A percentile compares a stretch with the other conserved stretches of the same genome.
These are phyloP conservation scores for Entelexis sorbosivorans DNA, from an alignment of 1,139 yeast genomes.

Conservation along the genomic window DNA sequence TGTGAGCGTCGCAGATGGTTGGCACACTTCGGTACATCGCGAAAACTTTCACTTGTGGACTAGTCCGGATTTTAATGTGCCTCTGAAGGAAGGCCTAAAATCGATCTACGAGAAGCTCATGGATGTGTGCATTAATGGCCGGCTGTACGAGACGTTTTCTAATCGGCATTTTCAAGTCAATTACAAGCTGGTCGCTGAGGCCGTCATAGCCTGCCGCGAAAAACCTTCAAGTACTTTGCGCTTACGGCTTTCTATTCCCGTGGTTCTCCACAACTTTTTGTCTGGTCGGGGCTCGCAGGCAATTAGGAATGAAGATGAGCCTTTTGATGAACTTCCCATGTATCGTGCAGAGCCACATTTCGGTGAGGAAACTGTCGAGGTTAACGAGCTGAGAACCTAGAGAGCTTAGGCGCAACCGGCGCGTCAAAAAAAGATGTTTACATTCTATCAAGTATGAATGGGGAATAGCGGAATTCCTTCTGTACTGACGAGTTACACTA, in stretches of 20 bases:
- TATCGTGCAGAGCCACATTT: slow-evolving; percentile 12
- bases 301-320: neutral
- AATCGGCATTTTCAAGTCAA: slow-evolving; percentile 16
- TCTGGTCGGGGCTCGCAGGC: neutral
- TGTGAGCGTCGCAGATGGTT: slow-evolving; percentile 18
- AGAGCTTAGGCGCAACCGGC: no score
- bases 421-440: no score
- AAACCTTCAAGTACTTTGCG: slow-evolving; percentile 11
- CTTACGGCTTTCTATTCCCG: slow-evolving; percentile 14
- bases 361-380: slow-evolving; percentile 14
- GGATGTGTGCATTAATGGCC: slow-evolving; percentile 6
- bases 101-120: slow-evolving; percentile 9
- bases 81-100: slow-evolving; percentile 15
- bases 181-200: slow-evolving; percentile 18
- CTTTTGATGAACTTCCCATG: slow-evolving; percentile 14
- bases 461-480: no score
- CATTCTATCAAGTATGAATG: no score
- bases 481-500: no score
- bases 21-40: slow-evolving; percentile 13
- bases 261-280: slow-evolving; percentile 4
- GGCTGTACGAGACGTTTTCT: slow-evolving; percentile 15
- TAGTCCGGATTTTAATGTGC: neutral
- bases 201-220: slow-evolving; percentile 12
- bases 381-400: neutral
- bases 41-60: slow-evolving; percentile 2